Evolutionary conservation across 2,329 filamentous ascomycete species (phyloP), one percentile per base, ranked within the genome.

Genomic region (Fusarium tanahbumbuense): DNA sequence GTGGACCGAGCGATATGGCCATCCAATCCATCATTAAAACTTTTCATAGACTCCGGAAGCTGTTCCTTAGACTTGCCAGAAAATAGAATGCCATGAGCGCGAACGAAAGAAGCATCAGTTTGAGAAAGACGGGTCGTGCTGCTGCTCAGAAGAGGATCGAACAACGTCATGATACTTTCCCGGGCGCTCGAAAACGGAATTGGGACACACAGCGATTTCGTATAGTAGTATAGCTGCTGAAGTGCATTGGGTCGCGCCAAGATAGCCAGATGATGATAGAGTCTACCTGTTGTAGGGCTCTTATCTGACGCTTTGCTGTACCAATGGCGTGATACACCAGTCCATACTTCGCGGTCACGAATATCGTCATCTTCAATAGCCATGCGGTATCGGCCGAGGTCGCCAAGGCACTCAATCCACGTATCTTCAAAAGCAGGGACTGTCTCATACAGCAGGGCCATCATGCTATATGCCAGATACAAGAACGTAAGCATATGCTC

Each of bases 401-500:
- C 94, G 0, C 95, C 95, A 0, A 98, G 82, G 56, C 94, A 98
- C 71, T 98, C 95, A 11, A 97, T 93, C 95, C 95, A 98, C 0
- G 93, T 97, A 60, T 96, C 92, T 55, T 92, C 88, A 70, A 97
- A 98, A 0, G 87, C 85, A 0, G 92, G 90, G 0, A 97, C 93
- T 0, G 93, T 97, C 74, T 98, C 95, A 63, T 94, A 92, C 0
- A 98, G 80, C 0, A 98, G 80, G 0, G 93, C 91, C 87, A 98
- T 93, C 89, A 97, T 97, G 4, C 91, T 92, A 70, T 98, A 98
- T 0, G 94, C 91, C 18, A 95, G 80, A 67, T 97, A 97, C 1
- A 98, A 93, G 58, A 97, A 98, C 0, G 90, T 89, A 0, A 97
- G 82, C 94, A 98, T 98, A 58, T 97, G 92, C 52, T 98, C 94